A percentile compares a stretch with the other conserved stretches of the same genome.
Evolutionary conservation across 139 green algal genomes (phyloP).

Genomic region (Chlamydomonas sp.): DNA sequence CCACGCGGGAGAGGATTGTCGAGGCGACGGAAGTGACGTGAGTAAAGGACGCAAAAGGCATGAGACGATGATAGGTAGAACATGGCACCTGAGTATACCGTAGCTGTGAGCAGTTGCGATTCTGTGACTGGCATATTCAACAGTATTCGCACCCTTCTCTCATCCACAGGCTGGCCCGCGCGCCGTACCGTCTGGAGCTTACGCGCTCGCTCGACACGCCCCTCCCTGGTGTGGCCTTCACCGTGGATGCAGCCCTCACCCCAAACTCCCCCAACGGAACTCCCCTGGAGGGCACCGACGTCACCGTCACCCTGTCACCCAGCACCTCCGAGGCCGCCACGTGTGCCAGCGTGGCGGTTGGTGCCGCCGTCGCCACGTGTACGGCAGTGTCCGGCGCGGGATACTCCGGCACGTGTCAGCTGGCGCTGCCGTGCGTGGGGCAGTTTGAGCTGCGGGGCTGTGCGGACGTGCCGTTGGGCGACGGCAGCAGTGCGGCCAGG

Average conservation of each 20-base stretch:
- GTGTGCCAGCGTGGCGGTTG: slow-evolving; percentile 1
- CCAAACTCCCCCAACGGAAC: slow-evolving; percentile 44
- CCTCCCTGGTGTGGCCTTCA: slow-evolving; percentile 46
- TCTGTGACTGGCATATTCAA: neutral
- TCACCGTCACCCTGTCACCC: slow-evolving; percentile 30
- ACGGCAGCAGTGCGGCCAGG: neutral
- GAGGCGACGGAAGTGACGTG: slow-evolving; percentile 28
- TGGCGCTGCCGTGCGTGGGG: slow-evolving; percentile 54
- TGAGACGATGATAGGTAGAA: neutral
- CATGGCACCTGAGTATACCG: neutral
- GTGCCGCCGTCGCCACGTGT: slow-evolving; percentile 4
- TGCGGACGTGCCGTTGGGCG: neutral
- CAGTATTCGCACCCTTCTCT: neutral
- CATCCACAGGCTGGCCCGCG: slow-evolving; percentile 39
- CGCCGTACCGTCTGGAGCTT: slow-evolving; percentile 3
- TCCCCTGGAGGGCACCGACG: neutral
- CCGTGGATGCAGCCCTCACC: slow-evolving; percentile 31
- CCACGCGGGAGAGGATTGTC: slow-evolving; percentile 51
- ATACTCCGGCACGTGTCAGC: slow-evolving; percentile 35
- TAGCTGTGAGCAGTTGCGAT: neutral
- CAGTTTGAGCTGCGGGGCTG: slow-evolving; percentile 43
- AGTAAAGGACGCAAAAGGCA: neutral
- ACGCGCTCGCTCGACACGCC: slow-evolving; percentile 35
- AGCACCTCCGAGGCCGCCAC: neutral
- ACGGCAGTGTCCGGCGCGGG: neutral